These are phyloP conservation scores for Fraxinus americana DNA, from an alignment of 257 asterid genomes.

Conservation along the genomic window DNA sequence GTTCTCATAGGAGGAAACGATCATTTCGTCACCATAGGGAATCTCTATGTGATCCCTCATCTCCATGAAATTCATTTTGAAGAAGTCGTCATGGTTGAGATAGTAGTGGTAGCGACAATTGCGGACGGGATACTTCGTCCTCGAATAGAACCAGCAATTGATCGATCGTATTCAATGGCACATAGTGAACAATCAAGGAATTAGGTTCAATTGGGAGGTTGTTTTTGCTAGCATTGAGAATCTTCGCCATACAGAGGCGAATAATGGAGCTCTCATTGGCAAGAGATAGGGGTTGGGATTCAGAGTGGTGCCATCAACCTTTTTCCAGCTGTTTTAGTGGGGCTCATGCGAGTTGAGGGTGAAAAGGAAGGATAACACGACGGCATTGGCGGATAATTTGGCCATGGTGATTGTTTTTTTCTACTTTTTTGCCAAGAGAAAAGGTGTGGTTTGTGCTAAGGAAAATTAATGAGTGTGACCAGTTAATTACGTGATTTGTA, in stretches of 20 bases:
- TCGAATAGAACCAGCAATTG: slow-evolving; percentile 41
- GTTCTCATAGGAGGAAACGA: slow-evolving; percentile 39
- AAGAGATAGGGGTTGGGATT: slow-evolving; percentile 24
- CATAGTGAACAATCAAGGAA: slow-evolving; percentile 15
- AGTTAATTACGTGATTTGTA: too few relatives aligned
- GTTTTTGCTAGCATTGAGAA: slow-evolving; percentile 19
- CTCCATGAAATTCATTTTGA: slow-evolving; percentile 30
- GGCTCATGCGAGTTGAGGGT: slow-evolving; percentile 39
- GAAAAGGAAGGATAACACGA: slow-evolving; percentile 45
- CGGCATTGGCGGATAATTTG: slow-evolving; percentile 27
- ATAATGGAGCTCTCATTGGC: slow-evolving; percentile 24
- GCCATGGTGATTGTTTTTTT: slow-evolving; percentile 42
- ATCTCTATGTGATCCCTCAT: slow-evolving; percentile 26
- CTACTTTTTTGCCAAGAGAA: too few relatives aligned
- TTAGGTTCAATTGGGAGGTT: slow-evolving; percentile 21
- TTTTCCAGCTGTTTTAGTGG: slow-evolving; percentile 25
- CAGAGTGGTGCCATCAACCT: slow-evolving; percentile 34
- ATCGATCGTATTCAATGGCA: slow-evolving; percentile 41
- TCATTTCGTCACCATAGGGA: slow-evolving; percentile 49
- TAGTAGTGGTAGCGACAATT: slow-evolving; percentile 38
- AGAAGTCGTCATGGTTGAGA: slow-evolving; percentile 32
- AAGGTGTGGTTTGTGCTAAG: not conserved
- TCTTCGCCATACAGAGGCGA: slow-evolving; percentile 35
- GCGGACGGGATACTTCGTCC: slow-evolving; percentile 24
- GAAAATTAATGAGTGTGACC: too few relatives aligned